A percentile compares a stretch with the other conserved stretches of the same genome.
These are phyloP conservation scores for Tieghemiomyces parasiticus DNA, from an alignment of 192 early-diverging fungal species.

Conservation along the genomic window DNA sequence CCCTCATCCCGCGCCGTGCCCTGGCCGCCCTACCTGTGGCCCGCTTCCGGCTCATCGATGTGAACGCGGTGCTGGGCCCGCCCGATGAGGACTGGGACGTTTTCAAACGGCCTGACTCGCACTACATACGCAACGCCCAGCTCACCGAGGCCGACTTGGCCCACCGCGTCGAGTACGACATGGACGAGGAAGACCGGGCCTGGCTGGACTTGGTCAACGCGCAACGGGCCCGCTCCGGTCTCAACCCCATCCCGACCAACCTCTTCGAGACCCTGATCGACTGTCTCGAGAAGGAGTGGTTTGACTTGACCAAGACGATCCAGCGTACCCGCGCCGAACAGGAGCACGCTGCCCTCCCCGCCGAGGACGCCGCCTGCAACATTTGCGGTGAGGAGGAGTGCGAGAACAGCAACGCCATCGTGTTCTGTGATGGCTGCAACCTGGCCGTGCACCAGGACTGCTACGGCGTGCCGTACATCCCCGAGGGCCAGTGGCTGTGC, in stretches of 20 bases:
- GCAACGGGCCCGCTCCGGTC: conserved; percentile 29
- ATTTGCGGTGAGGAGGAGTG: conserved; percentile 98
- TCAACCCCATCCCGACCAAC: neutral
- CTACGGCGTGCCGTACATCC: conserved; percentile 97
- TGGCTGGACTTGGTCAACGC: conserved; percentile 62
- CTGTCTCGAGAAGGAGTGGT: conserved; percentile 92
- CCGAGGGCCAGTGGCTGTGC: conserved; percentile 99
- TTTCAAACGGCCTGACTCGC: conserved; percentile 43
- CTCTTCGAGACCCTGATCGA: conserved; percentile 84
- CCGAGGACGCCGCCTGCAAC: conserved; percentile 78
- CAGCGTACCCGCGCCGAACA: conserved; percentile 43
- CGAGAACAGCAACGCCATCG: conserved; percentile 98
- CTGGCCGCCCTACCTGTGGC: conserved; percentile 19
- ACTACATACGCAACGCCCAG: conserved; percentile 58
- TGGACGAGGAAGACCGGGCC: conserved; percentile 86
- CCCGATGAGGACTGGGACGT: neutral
- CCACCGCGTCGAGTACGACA: conserved; percentile 82
- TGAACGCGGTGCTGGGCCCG: neutral
- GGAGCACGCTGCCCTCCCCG: conserved; percentile 36
- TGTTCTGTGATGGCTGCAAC: conserved; percentile 99
- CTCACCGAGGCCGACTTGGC: conserved; percentile 28
- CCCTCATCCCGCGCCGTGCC: conserved; percentile 20
- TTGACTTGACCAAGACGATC: conserved; percentile 74
- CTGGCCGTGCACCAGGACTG: conserved; percentile 99
- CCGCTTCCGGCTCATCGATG: conserved; percentile 14